phyloP scores from a whole-genome alignment of 768 basidiomycete genomes.

The Tephrocybe sp. region DNA sequence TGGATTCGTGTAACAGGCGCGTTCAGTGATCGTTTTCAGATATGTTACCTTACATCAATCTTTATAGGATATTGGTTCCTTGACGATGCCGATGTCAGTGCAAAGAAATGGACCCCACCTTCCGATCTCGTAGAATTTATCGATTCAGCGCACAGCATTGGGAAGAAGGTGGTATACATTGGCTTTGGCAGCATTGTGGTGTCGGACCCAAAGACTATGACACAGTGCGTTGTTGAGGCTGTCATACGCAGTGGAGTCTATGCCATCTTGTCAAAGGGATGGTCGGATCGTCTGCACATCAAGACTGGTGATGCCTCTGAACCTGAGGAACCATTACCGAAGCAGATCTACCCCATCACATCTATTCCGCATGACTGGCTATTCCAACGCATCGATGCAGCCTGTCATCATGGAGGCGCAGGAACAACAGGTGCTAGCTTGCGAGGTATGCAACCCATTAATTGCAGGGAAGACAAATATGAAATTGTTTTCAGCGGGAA shows the following conservation, averaged over 20 bases:
- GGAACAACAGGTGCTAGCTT: conserved; percentile 95
- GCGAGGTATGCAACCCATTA: conserved; percentile 53
- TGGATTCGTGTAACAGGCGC: conserved; percentile 93
- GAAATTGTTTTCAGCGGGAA: conserved; percentile 56
- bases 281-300: conserved; percentile 85
- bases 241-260: conserved; percentile 83
- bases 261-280: conserved; percentile 95
- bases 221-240: conserved; percentile 85
- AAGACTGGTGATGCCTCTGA: conserved; percentile 61
- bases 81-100: conserved; percentile 85
- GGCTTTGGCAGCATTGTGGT: conserved; percentile 98
- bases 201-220: conserved; percentile 91
- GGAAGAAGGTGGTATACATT: conserved; percentile 94
- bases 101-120: conserved; percentile 89
- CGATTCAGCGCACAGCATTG: conserved; percentile 63
- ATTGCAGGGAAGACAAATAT: conserved; percentile 1
- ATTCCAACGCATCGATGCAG: conserved; percentile 91
- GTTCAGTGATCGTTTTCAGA: background rate
- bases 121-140: conserved; percentile 80
- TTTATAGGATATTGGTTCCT: conserved; percentile 94
- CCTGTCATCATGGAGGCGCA: conserved; percentile 97
- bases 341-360: conserved; percentile 78
- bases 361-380: conserved; percentile 97
- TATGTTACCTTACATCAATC: background rate
- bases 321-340: conserved; percentile 66